Conservation (phyloP, 306 rosid genomes). For the Astragalus membranaceus region DNA sequence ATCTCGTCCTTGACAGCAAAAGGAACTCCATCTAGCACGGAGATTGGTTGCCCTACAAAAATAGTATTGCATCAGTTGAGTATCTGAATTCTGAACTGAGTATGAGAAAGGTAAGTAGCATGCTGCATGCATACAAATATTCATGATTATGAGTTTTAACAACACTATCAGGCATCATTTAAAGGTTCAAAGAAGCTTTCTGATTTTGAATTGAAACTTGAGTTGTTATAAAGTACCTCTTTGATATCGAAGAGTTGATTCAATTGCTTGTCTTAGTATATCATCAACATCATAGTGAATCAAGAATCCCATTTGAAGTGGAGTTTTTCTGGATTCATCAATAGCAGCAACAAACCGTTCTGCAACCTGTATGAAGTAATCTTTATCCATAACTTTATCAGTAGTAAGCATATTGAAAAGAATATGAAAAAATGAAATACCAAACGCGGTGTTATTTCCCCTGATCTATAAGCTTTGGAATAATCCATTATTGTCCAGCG, state of each 20-base stretch:
- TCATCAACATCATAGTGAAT: slow-evolving; percentile 53
- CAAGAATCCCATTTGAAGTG: slow-evolving; percentile 70
- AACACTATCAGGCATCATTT: not conserved
- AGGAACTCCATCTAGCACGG: slow-evolving; percentile 75
- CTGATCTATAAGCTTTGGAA: slow-evolving; percentile 59
- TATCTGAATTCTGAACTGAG: not conserved
- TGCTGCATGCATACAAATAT: not conserved
- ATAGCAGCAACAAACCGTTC: slow-evolving; percentile 60
- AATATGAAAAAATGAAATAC: slow-evolving; percentile 34
- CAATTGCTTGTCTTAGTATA: slow-evolving; percentile 65
- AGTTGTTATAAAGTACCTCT: slow-evolving; percentile 39
- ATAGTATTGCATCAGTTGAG: not conserved
- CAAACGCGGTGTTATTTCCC: slow-evolving; percentile 56
- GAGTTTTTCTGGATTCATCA: slow-evolving; percentile 43
- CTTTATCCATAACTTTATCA: not conserved
- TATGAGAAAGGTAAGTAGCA: not conserved
- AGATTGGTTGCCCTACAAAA: slow-evolving; percentile 58
- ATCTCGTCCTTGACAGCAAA: slow-evolving; percentile 92
- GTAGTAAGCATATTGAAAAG: not conserved
- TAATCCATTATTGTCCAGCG: slow-evolving; percentile 79
- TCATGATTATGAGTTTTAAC: not conserved
- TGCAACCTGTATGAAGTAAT: slow-evolving; percentile 50
- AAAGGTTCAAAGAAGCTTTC: not conserved
- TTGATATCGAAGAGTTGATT: slow-evolving; percentile 61
- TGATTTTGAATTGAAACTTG: not conserved